Evolutionary conservation across 805 yeast genomes (phyloP), one percentile per base, ranked within the genome.

Genomic region (Vanderwaltozyma tropicalis): DNA sequence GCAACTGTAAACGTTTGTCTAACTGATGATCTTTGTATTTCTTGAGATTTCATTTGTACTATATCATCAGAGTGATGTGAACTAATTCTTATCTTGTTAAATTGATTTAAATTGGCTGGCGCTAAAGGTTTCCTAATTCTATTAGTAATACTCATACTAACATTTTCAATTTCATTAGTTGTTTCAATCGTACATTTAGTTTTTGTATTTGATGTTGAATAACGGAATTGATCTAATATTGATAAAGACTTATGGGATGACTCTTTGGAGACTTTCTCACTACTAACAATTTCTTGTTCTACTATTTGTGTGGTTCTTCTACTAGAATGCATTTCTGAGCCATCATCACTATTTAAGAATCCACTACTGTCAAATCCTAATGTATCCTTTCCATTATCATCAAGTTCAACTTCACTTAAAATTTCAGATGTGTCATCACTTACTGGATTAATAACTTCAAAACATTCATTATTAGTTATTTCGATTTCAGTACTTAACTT

Each of bases 401-500:
- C 34, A n/a, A 16, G 5, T 6, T 35, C 39, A 14, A 35, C 20
- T 18, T 35, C 39, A 14, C 34, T 33, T 28, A 37, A 27, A 5
- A 46, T 40, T 35, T 43, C 52, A 13, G 49, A 44, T 16, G 30
- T 41, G 10, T 47, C 50, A 28, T 48, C 52, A 5, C 29, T 25
- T 7, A 18, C 28, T 7, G 9, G 27, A 10, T 24, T 16, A 18
- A 27, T 27, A 14, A 11, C 32, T 29, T 29, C 22, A 28, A 29
- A 7, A 13, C 5, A 5, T 20, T 13, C 20, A 14, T 31, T 21
- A 7, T 21, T 12, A 9, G 10, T 16, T 19, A n/a, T n/a, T n/a
- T n/a, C n/a, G n/a, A n/a, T n/a, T n/a, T n/a, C n/a, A n/a, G n/a
- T n/a, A n/a, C n/a, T n/a, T n/a, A n/a, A n/a, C n/a, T n/a, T n/a